Evolutionary conservation across 768 basidiomycete species (phyloP).

Genomic region (Coprinellus micaceus): DNA sequence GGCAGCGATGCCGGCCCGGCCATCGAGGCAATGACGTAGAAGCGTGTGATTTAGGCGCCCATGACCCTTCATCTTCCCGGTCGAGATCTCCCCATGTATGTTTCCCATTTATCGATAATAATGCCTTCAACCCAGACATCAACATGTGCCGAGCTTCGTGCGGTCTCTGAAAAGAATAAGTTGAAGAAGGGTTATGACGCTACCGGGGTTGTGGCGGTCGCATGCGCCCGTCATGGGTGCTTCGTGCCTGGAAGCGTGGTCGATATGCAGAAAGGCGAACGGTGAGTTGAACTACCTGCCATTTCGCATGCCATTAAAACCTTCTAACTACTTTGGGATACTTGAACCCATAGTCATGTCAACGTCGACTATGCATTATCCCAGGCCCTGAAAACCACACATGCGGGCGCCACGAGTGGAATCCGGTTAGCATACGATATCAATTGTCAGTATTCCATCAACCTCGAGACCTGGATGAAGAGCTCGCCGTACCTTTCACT

Average conservation of each 20-base stretch:
- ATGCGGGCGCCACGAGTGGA: background rate
- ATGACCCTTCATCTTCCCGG: too few species aligned
- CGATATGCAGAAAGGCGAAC: too few species aligned
- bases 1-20: too few species aligned
- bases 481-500: background rate
- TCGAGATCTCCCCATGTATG: too few species aligned
- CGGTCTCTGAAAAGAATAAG: conserved; percentile 15
- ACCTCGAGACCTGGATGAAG: background rate
- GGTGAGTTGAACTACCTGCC: conserved; percentile 5
- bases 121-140: background rate
- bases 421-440: background rate
- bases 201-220: conserved; percentile 27
- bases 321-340: too few species aligned
- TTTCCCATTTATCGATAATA: background rate
- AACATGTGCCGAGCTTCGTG: conserved; percentile 2
- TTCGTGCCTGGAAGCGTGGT: too few species aligned
- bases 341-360: conserved; percentile 23
- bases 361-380: too few species aligned
- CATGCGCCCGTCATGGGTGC: too few species aligned
- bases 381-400: conserved; percentile 14
- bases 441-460: background rate
- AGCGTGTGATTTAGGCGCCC: too few species aligned
- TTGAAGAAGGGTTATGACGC: conserved; percentile 16
- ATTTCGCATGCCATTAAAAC: background rate
- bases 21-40: background rate